Evolutionary conservation across 164 flowering plant genomes (phyloP).

Genomic region (Annona cherimola): DNA sequence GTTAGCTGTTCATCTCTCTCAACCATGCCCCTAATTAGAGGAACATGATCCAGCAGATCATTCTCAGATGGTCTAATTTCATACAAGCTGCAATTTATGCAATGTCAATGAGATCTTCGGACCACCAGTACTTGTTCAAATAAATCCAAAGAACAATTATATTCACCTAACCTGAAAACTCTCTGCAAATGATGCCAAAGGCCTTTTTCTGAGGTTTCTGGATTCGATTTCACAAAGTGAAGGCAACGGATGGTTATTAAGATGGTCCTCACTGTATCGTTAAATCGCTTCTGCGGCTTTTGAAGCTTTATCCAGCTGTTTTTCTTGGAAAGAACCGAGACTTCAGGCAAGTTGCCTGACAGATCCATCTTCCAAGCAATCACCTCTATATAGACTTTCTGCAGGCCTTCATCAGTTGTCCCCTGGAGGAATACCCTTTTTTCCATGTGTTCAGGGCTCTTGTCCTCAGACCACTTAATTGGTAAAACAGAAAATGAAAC

Average conservation of each 20-base stretch:
- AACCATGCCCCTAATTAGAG: constrained; percentile 34
- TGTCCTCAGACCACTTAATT: constrained; percentile 32
- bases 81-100: constrained; percentile 29
- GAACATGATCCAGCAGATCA: constrained; percentile 38
- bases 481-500: constrained; percentile 54
- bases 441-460: constrained; percentile 6
- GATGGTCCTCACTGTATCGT: constrained; percentile 41
- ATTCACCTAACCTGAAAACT: constrained; percentile 43
- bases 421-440: constrained; percentile 40
- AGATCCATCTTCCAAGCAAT: constrained; percentile 70
- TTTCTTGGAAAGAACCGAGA: constrained; percentile 55
- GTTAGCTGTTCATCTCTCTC: constrained; percentile 32
- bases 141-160: background rate
- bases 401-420: constrained; percentile 40
- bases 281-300: constrained; percentile 64
- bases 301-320: constrained; percentile 59
- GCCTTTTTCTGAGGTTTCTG: constrained; percentile 35
- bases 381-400: constrained; percentile 46
- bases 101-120: background rate
- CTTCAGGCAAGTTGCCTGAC: constrained; percentile 37
- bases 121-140: background rate
- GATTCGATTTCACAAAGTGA: constrained; percentile 43
- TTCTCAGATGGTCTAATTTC: constrained; percentile 39
- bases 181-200: constrained; percentile 61
- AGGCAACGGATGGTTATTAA: constrained; percentile 54